A percentile compares a stretch with the other conserved stretches of the same genome.
Conservation (phyloP, 495 filamentous ascomycete genomes). For the Echria macrotheca region DNA sequence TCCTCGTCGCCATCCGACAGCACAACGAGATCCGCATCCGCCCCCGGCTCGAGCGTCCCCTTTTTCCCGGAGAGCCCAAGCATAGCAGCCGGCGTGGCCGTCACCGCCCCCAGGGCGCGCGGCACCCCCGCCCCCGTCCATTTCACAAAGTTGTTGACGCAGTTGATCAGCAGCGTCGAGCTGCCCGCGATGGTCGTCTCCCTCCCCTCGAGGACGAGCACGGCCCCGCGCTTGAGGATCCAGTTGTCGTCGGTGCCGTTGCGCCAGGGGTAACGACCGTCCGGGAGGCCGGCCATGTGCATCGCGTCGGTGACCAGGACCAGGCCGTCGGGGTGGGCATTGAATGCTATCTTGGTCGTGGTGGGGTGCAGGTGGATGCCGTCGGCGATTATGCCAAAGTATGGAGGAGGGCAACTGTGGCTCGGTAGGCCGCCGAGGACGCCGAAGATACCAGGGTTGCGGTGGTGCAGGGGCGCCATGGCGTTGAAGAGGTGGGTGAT, state of each 20-base stretch:
- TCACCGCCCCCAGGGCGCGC: conserved; percentile 63
- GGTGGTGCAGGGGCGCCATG: conserved; percentile 79
- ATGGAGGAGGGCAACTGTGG: conserved; percentile 53
- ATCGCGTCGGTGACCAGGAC: conserved; percentile 67
- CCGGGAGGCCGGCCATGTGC: conserved; percentile 61
- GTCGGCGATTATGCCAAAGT: conserved; percentile 61
- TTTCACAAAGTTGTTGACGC: conserved; percentile 71
- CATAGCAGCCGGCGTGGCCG: conserved; percentile 67
- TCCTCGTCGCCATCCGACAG: conserved; percentile 37
- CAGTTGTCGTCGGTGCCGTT: conserved; percentile 61
- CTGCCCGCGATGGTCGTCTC: conserved; percentile 70
- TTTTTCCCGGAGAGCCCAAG: conserved; percentile 61
- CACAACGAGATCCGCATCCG: conserved; percentile 76
- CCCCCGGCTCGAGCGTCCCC: conserved; percentile 59
- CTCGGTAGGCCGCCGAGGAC: conserved; percentile 51
- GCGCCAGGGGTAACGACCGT: conserved; percentile 73
- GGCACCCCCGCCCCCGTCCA: conserved; percentile 63
- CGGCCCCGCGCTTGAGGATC: conserved; percentile 58
- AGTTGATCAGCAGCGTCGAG: conserved; percentile 68
- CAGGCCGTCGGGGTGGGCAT: conserved; percentile 55
- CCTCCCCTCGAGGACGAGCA: conserved; percentile 63
- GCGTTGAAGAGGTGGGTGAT: conserved; percentile 89
- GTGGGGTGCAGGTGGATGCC: conserved; percentile 64
- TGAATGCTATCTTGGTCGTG: conserved; percentile 56
- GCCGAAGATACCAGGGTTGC: conserved; percentile 79